Percentiles rank a stretch among this genome's conserved stretches.
Evolutionary conservation across 257 asterid genomes (phyloP).

Genomic region (Mentha longifolia): DNA sequence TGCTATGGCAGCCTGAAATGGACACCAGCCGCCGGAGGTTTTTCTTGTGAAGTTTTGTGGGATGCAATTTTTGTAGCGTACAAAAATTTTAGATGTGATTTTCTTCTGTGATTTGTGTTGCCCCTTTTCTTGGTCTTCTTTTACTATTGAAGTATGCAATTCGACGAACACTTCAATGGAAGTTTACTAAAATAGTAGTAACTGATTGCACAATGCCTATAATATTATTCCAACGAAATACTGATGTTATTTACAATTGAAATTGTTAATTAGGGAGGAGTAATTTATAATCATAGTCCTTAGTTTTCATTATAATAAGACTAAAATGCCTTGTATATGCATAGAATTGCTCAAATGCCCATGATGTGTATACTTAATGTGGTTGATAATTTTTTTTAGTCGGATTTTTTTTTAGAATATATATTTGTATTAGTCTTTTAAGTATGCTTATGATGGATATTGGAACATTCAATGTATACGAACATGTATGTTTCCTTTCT

Average conservation of each 20-base stretch:
- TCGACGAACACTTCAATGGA: background rate
- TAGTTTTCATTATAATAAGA: background rate
- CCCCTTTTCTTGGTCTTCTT: background rate
- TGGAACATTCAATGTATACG: too few species aligned
- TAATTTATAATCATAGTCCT: background rate
- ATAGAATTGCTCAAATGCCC: too few species aligned
- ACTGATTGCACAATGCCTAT: constrained; percentile 1
- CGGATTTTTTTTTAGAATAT: too few species aligned
- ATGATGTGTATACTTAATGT: too few species aligned
- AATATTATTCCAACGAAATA: background rate
- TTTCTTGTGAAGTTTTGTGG: constrained; percentile 53
- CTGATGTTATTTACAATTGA: background rate
- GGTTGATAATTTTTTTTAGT: too few species aligned
- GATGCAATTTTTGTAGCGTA: constrained; percentile 26
- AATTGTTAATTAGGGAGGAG: too few species aligned
- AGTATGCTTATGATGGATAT: too few species aligned
- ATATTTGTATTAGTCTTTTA: too few species aligned
- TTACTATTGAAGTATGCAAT: constrained; percentile 4
- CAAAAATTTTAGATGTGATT: background rate
- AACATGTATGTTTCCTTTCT: too few species aligned
- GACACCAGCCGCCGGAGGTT: constrained; percentile 95
- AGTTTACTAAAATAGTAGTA: background rate
- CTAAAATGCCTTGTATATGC: too few species aligned
- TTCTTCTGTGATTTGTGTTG: background rate
- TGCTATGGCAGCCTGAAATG: constrained; percentile 78